Conservation (phyloP, 2,329 filamentous ascomycete species). For the Paramyrothecium roridum region DNA sequence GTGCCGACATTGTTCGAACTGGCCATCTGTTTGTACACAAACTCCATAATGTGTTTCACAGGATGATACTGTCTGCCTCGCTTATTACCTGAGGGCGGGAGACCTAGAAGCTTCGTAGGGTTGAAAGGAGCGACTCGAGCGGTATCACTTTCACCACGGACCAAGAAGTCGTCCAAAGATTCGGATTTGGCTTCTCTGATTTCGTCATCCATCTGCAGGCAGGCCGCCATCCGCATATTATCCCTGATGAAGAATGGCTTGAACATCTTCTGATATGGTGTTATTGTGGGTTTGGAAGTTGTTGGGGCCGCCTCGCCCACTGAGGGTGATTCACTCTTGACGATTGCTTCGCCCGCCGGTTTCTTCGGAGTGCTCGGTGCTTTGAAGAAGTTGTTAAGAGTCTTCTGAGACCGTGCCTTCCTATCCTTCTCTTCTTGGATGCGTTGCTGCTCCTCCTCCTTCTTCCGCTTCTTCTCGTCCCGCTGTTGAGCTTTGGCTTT, state of each 20-base stretch:
- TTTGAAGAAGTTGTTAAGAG: conserved; percentile 45
- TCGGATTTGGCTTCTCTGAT: conserved; percentile 47
- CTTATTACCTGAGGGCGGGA: conserved; percentile 31
- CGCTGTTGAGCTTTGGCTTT: conserved; percentile 35
- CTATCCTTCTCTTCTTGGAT: conserved; percentile 42
- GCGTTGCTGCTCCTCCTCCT: conserved; percentile 43
- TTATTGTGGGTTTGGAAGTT: conserved; percentile 18
- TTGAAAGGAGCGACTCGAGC: conserved; percentile 39
- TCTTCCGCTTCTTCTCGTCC: conserved; percentile 45
- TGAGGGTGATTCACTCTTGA: conserved; percentile 22
- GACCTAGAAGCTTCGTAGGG: conserved; percentile 40
- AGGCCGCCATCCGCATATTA: conserved; percentile 67
- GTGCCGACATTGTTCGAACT: conserved; percentile 30
- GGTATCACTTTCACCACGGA: conserved; percentile 40
- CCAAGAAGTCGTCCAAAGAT: conserved; percentile 51
- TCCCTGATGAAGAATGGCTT: conserved; percentile 77
- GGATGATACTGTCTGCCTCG: conserved; percentile 47
- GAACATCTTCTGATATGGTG: conserved; percentile 69
- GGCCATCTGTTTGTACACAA: conserved; percentile 45
- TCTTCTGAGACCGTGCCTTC: conserved; percentile 46
- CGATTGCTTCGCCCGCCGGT: conserved; percentile 24
- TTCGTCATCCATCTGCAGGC: conserved; percentile 54
- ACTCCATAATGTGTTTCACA: conserved; percentile 61
- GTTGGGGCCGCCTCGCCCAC: conserved; percentile 18
- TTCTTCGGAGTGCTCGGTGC: conserved; percentile 38